Percentiles rank a stretch among this genome's conserved stretches.
phyloP scores from a whole-genome alignment of 2,329 filamentous ascomycete genomes.

The Calonectria pseudoreteaudii region DNA sequence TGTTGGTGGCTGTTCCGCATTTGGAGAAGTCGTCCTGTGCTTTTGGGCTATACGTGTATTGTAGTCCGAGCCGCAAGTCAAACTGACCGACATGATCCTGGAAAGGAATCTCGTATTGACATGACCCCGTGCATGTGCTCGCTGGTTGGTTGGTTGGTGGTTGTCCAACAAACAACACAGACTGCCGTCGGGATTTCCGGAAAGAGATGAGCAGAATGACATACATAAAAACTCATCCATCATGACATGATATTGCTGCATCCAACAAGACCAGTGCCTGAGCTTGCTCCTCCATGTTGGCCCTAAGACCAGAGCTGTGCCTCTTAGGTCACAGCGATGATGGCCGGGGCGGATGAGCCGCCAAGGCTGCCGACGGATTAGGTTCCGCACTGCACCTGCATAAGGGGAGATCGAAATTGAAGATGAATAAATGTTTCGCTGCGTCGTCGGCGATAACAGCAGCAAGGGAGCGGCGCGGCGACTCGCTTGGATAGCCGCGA shows the following conservation, averaged over 20 bases:
- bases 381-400: slow-evolving; percentile 3
- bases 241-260: slow-evolving; percentile 2
- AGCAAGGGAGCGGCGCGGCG: neutral
- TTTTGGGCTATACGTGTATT: neutral
- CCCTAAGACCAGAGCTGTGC: slow-evolving; percentile 1
- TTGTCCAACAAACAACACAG: neutral
- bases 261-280: neutral
- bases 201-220: neutral
- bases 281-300: neutral
- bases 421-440: neutral
- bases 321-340: neutral
- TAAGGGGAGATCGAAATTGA: neutral
- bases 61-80: neutral
- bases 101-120: neutral
- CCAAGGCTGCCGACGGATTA: neutral
- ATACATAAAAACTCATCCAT: neutral
- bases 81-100: neutral
- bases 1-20: neutral
- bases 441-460: neutral
- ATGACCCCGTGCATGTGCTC: neutral
- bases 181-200: neutral
- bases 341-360: neutral
- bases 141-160: neutral
- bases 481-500: neutral
- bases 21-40: neutral